A percentile compares a stretch with the other conserved stretches of the same genome.
Evolutionary conservation across 352 stramenopile genomes (phyloP).

Genomic region (Phytophthora agathidicida): DNA sequence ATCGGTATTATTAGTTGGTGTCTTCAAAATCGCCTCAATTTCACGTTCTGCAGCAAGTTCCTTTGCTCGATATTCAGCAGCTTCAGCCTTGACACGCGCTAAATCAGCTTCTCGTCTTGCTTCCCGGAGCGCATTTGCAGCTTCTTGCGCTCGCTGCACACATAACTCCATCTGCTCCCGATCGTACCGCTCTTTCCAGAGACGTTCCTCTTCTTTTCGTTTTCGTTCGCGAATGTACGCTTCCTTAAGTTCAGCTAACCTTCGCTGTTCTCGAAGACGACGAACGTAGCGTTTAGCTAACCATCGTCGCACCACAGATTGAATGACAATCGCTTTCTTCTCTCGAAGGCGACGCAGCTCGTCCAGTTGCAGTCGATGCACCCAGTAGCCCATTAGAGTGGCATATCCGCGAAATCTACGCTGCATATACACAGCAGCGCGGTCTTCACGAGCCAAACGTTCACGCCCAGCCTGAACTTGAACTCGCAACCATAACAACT

Average conservation of each 20-base stretch:
- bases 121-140: slow-evolving; percentile 56
- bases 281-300: slow-evolving; percentile 40
- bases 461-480: slow-evolving; percentile 39
- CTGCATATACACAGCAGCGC: slow-evolving; percentile 54
- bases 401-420: slow-evolving; percentile 59
- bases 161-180: slow-evolving; percentile 66
- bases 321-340: slow-evolving; percentile 38
- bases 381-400: slow-evolving; percentile 45
- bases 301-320: slow-evolving; percentile 42
- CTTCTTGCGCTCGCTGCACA: slow-evolving; percentile 44
- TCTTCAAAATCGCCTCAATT: slow-evolving; percentile 24
- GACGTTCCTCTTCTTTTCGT: slow-evolving; percentile 54
- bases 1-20: slow-evolving; percentile 6
- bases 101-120: slow-evolving; percentile 69
- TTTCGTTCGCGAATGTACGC: slow-evolving; percentile 65
- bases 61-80: slow-evolving; percentile 48
- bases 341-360: slow-evolving; percentile 39
- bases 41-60: slow-evolving; percentile 47
- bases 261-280: slow-evolving; percentile 34
- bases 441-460: slow-evolving; percentile 49
- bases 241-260: slow-evolving; percentile 52
- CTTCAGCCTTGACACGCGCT: slow-evolving; percentile 56
- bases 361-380: slow-evolving; percentile 42
- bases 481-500: slow-evolving; percentile 45
- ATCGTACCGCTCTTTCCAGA: slow-evolving; percentile 64